Evolutionary conservation across 371 early-diverging fungal species (phyloP).

Genomic region (Mucor sp.): DNA sequence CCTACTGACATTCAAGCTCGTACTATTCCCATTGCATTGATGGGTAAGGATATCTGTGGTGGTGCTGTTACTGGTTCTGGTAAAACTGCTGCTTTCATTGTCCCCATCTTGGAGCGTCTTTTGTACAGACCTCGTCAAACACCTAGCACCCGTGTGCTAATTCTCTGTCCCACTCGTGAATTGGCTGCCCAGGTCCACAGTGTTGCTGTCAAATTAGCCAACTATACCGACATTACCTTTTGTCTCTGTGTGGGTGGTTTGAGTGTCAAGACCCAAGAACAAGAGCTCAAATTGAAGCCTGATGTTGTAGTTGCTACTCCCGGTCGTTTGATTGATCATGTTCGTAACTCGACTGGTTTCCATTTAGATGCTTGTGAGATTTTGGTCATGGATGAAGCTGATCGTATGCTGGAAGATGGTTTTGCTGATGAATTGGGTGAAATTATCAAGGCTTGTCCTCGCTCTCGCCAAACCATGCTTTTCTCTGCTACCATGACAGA

Average conservation of each 20-base stretch:
- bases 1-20: conserved; percentile 98
- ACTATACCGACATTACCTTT: conserved; percentile 87
- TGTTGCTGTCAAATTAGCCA: conserved; percentile 85
- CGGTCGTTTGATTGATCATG: conserved; percentile 99
- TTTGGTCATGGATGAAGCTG: conserved; percentile 99
- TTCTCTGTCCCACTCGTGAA: conserved; percentile 99
- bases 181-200: conserved; percentile 97
- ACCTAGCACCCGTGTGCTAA: conserved; percentile 88
- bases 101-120: conserved; percentile 97
- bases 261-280: conserved; percentile 88
- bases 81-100: conserved; percentile 98
- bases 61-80: conserved; percentile 99
- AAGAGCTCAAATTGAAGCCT: conserved; percentile 87
- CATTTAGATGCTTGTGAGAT: conserved; percentile 93
- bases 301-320: conserved; percentile 99
- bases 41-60: conserved; percentile 99
- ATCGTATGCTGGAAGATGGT: conserved; percentile 99
- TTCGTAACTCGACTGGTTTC: conserved; percentile 92
- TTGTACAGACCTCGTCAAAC: conserved; percentile 83
- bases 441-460: conserved; percentile 92
- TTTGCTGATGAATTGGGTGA: conserved; percentile 97
- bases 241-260: conserved; percentile 96
- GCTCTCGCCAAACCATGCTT: conserved; percentile 95
- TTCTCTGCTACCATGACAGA: conserved; percentile 99
- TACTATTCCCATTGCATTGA: conserved; percentile 95